phyloP scores from a whole-genome alignment of 495 filamentous ascomycete genomes.

The Lophiostoma macrostomum region DNA sequence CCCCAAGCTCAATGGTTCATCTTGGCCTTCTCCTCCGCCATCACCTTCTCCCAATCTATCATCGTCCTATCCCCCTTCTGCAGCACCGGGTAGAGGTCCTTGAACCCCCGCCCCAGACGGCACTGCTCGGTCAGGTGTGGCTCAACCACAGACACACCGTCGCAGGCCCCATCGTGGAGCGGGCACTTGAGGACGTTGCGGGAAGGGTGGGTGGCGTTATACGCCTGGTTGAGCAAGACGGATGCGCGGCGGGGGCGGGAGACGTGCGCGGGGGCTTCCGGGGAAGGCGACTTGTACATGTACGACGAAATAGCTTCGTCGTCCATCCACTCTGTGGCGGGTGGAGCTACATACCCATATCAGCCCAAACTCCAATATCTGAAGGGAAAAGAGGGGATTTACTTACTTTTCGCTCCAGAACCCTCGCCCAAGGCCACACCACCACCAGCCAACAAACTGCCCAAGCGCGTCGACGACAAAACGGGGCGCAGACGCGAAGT shows the following conservation, averaged over 20 bases:
- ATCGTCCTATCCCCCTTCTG: neutral
- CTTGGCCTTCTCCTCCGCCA: constrained; percentile 1
- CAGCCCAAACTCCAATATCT: too few relatives aligned
- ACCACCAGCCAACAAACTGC: too few relatives aligned
- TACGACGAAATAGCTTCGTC: too few relatives aligned
- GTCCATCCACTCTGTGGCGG: too few relatives aligned
- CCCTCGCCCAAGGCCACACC: too few relatives aligned
- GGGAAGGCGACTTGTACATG: too few relatives aligned
- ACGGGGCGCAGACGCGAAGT: too few relatives aligned
- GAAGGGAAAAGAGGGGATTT: too few relatives aligned
- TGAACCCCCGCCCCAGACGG: neutral
- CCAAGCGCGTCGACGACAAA: too few relatives aligned
- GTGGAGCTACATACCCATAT: too few relatives aligned
- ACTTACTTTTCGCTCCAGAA: too few relatives aligned
- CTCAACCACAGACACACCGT: constrained; percentile 6
- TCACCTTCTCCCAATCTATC: constrained; percentile 5
- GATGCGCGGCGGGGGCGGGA: neutral
- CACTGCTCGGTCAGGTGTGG: neutral
- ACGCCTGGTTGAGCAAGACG: neutral
- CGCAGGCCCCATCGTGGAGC: constrained; percentile 8
- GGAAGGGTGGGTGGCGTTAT: neutral
- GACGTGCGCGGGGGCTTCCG: neutral
- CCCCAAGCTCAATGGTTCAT: too few relatives aligned
- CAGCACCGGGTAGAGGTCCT: neutral
- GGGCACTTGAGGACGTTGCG: neutral